These are phyloP conservation scores for Rhodotorula mucilaginosa DNA, from an alignment of 1,284 basidiomycete genomes.

Conservation along the genomic window DNA sequence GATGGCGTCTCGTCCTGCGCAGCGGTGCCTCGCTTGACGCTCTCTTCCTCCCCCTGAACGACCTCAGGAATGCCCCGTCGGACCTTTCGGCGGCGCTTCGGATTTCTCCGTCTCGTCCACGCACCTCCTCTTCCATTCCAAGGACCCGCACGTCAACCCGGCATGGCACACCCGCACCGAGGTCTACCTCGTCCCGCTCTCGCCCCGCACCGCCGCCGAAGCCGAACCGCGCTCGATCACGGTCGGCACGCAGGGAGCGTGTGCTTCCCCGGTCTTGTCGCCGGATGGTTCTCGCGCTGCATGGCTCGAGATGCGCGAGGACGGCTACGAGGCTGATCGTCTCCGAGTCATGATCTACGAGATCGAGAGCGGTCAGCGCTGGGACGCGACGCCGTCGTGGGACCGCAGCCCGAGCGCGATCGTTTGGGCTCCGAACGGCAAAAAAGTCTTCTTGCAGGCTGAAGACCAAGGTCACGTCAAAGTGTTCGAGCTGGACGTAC, in stretches of 20 bases:
- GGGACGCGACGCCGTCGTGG: constrained; percentile 73
- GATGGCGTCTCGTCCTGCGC: neutral
- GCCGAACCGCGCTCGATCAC: constrained; percentile 57
- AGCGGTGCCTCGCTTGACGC: constrained; percentile 15
- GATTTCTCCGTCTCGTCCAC: constrained; percentile 70
- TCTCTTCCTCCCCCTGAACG: neutral
- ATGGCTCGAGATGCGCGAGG: constrained; percentile 76
- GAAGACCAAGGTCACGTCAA: constrained; percentile 61
- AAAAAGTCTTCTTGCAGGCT: constrained; percentile 67
- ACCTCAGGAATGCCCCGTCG: constrained; percentile 58
- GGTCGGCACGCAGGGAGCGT: constrained; percentile 76
- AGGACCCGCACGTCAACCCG: constrained; percentile 62
- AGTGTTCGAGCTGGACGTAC: constrained; percentile 60
- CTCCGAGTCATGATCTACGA: constrained; percentile 68
- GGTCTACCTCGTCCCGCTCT: constrained; percentile 54
- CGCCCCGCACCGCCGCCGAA: constrained; percentile 49
- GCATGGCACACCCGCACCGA: constrained; percentile 79
- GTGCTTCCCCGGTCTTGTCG: constrained; percentile 62
- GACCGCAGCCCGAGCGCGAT: constrained; percentile 65
- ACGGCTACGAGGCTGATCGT: constrained; percentile 73
- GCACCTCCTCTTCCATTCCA: constrained; percentile 76
- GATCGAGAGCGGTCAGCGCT: constrained; percentile 61
- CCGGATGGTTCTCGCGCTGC: constrained; percentile 62
- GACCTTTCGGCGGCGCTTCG: constrained; percentile 73
- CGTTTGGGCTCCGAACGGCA: constrained; percentile 67